Evolutionary conservation across 768 basidiomycete species (phyloP).

Genomic region (Amanita fuliginea): DNA sequence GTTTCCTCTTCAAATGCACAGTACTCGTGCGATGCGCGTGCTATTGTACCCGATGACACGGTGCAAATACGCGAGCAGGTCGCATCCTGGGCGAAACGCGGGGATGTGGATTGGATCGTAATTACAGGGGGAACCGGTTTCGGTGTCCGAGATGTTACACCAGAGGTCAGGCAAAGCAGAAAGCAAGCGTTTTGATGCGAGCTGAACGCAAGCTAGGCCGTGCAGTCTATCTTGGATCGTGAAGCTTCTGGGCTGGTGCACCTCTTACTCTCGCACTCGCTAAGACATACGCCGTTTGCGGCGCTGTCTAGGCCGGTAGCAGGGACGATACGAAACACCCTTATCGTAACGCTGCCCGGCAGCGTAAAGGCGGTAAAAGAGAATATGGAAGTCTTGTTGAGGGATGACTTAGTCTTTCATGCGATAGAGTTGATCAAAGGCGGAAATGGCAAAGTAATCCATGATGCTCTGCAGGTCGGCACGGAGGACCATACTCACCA

Average conservation of each 20-base stretch:
- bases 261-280: slow-evolving; percentile 54
- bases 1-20: slow-evolving; percentile 3
- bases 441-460: slow-evolving; percentile 49
- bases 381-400: slow-evolving; percentile 53
- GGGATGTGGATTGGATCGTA: slow-evolving; percentile 60
- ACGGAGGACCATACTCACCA: slow-evolving; percentile 27
- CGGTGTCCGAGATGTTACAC: slow-evolving; percentile 69
- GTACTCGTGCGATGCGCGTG: slow-evolving; percentile 23
- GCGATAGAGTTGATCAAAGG: slow-evolving; percentile 66
- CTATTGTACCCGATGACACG: slow-evolving; percentile 61
- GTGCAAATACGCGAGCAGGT: slow-evolving; percentile 37
- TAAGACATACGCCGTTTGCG: slow-evolving; percentile 68
- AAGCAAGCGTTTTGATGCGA: neutral
- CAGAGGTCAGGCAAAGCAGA: slow-evolving; percentile 43
- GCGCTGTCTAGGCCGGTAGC: slow-evolving; percentile 78
- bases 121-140: slow-evolving; percentile 88
- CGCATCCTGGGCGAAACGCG: slow-evolving; percentile 29
- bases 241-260: slow-evolving; percentile 66
- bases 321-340: slow-evolving; percentile 52
- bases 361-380: slow-evolving; percentile 81
- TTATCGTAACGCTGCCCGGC: slow-evolving; percentile 77
- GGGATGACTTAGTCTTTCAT: slow-evolving; percentile 48
- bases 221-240: slow-evolving; percentile 53
- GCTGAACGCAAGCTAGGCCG: slow-evolving; percentile 29
- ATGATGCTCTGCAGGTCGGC: slow-evolving; percentile 29